Evolutionary conservation across 306 rosid species (phyloP).

Genomic region (Alnus rubra): DNA sequence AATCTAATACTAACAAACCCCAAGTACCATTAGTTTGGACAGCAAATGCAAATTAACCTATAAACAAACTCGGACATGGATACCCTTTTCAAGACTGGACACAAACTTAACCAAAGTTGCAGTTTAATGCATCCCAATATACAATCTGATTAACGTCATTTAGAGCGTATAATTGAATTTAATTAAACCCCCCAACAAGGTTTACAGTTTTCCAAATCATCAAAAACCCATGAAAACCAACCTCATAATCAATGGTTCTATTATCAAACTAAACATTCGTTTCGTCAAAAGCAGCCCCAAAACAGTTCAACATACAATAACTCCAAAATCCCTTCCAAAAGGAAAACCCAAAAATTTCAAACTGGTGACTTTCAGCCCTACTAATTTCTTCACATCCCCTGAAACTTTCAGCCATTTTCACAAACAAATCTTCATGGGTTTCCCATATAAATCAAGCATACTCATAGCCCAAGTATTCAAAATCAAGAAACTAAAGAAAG

Average conservation of each 20-base stretch:
- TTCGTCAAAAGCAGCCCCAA: not conserved
- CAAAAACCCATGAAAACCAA: not conserved
- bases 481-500: not conserved
- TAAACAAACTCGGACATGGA: no score
- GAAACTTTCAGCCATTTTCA: not conserved
- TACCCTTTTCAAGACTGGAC: not conserved
- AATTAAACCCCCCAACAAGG: not conserved
- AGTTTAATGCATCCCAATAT: not conserved
- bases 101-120: not conserved
- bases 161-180: not conserved
- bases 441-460: constrained; percentile 1
- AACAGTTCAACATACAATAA: not conserved
- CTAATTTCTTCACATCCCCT: not conserved
- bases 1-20: not conserved
- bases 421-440: not conserved
- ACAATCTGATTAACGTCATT: not conserved
- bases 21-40: not conserved
- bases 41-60: not conserved
- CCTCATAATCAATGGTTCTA: not conserved
- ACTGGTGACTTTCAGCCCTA: not conserved
- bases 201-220: not conserved
- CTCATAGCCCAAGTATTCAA: not conserved
- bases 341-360: not conserved
- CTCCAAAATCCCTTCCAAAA: not conserved
- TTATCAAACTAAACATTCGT: not conserved